Base-by-base conservation (phyloP, 176 grass and related monocot species). In the Aegilops longissima region DNA sequence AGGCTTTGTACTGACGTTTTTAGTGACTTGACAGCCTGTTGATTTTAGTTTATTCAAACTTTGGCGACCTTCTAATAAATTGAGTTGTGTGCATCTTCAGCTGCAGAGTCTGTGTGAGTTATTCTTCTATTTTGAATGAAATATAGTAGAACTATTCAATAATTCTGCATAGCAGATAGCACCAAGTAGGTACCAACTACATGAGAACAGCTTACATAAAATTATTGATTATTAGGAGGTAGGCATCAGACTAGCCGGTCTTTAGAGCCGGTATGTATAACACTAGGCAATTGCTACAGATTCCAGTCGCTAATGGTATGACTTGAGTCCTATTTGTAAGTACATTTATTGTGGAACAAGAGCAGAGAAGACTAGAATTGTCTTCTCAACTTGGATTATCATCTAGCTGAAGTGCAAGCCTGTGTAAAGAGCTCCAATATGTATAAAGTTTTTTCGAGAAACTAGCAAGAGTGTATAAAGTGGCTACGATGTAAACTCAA, bases 131-230 rank as follows among this genome's bases (percentile, higher is more conserved):
- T 73, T 45, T 73, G n/a, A 24, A 73, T 39, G 24, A 73, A 58
- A 73, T 17, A 85, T 51, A 84, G 87, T 85, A 54, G 9, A 1
- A 8, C 9, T 83, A 83, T 64, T 80, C 24, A 78, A 80, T 31
- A 23, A 86, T 62, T 3, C 51, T 44, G 30, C 9, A 25, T 25
- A 58, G 54, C 24, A 76, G 6, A 25, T 25, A 58, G 56, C 24
- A 76, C 72, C 77, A 89, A 67, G 45, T 59, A 89, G 44, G 20
- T 67, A 42, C 20, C 23, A 78, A 78, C 14, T 68, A 31, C 3
- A 13, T n/a, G 0, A 74, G 20, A 44, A 11, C 86, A 88, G 16
- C 24, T 66, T 56, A 10, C 18, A 56, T 82, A 10, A 45, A 77
- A 47, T 77, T 76, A 17, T 36, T 69, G 9, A 80, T 18, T 64